A percentile compares a stretch with the other conserved stretches of the same genome.
These are phyloP conservation scores for Penicillium psychrosexuale DNA, from an alignment of 2,329 filamentous ascomycete genomes.

Conservation along the genomic window DNA sequence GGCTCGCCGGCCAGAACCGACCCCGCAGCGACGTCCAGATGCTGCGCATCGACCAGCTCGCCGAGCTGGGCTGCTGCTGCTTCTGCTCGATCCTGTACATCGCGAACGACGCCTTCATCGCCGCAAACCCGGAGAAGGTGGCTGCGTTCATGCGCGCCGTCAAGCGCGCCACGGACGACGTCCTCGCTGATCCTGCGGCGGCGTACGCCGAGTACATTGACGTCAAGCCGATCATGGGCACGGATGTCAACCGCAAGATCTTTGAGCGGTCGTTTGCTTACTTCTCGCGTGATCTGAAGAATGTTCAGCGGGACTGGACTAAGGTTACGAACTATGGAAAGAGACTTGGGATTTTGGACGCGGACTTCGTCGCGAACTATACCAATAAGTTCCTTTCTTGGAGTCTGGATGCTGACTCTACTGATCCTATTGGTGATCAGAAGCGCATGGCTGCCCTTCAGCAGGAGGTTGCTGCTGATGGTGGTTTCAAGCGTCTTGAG, in stretches of 20 bases:
- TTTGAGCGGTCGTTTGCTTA: conserved; percentile 76
- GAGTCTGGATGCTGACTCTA: conserved; percentile 61
- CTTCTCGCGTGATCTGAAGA: conserved; percentile 71
- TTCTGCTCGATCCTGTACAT: conserved; percentile 82
- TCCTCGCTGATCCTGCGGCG: conserved; percentile 59
- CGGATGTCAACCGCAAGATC: conserved; percentile 69
- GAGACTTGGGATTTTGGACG: conserved; percentile 64
- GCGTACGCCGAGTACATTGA: conserved; percentile 69
- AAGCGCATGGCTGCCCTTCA: conserved; percentile 70
- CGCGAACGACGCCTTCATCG: conserved; percentile 68
- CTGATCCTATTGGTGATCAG: conserved; percentile 69
- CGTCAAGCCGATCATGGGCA: conserved; percentile 69
- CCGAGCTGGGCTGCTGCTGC: conserved; percentile 77
- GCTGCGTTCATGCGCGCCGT: conserved; percentile 67
- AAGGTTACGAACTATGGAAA: conserved; percentile 77
- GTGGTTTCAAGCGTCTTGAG: conserved; percentile 54
- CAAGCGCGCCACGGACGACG: conserved; percentile 71
- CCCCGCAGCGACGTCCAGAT: conserved; percentile 69
- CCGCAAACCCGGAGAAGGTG: conserved; percentile 64
- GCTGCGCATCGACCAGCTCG: conserved; percentile 77
- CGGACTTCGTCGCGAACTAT: conserved; percentile 67
- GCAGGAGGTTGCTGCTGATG: conserved; percentile 61
- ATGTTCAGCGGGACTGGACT: conserved; percentile 69
- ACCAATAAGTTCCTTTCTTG: conserved; percentile 69
- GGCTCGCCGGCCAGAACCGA: conserved; percentile 63